Evolutionary conservation across 768 basidiomycete genomes (phyloP).

Genomic region (Solioccasus polychromus): DNA sequence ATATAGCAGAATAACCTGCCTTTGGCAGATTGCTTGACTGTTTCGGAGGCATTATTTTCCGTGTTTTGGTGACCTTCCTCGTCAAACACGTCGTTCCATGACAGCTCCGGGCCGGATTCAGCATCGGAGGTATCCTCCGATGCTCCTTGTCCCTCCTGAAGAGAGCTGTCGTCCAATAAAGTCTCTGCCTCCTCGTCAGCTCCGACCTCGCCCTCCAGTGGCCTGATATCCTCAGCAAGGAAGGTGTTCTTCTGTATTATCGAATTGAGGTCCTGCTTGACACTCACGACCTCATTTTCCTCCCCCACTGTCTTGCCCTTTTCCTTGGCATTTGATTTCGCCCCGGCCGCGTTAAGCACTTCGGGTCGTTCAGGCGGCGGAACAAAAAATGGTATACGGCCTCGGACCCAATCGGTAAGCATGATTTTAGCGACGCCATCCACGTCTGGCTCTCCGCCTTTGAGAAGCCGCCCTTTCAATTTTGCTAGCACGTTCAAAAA

Average conservation of each 20-base stretch:
- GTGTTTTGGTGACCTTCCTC: conserved; percentile 38
- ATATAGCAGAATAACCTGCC: conserved; percentile 19
- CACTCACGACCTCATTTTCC: conserved; percentile 49
- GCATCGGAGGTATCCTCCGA: conserved; percentile 31
- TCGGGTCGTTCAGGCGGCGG: conserved; percentile 82
- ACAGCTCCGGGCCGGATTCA: conserved; percentile 51
- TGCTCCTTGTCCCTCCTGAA: conserved; percentile 41
- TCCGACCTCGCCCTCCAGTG: conserved; percentile 52
- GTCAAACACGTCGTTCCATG: conserved; percentile 86
- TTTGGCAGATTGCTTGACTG: conserved; percentile 9
- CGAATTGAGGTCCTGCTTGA: conserved; percentile 82
- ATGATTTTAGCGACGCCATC: conserved; percentile 94
- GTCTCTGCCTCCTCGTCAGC: conserved; percentile 32
- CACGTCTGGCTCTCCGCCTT: conserved; percentile 91
- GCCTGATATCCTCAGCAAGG: conserved; percentile 76
- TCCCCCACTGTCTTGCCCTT: conserved; percentile 42
- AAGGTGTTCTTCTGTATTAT: conserved; percentile 90
- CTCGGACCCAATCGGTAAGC: conserved; percentile 94
- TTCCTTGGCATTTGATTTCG: conserved; percentile 44
- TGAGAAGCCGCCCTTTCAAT: conserved; percentile 88
- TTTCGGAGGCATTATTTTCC: conserved; percentile 14
- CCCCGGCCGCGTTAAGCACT: conserved; percentile 62
- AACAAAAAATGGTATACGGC: conserved; percentile 96
- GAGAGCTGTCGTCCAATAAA: conserved; percentile 31
- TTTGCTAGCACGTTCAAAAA: conserved; percentile 84